Base-by-base conservation (phyloP, 768 basidiomycete species). In the Collybia mongolica region DNA sequence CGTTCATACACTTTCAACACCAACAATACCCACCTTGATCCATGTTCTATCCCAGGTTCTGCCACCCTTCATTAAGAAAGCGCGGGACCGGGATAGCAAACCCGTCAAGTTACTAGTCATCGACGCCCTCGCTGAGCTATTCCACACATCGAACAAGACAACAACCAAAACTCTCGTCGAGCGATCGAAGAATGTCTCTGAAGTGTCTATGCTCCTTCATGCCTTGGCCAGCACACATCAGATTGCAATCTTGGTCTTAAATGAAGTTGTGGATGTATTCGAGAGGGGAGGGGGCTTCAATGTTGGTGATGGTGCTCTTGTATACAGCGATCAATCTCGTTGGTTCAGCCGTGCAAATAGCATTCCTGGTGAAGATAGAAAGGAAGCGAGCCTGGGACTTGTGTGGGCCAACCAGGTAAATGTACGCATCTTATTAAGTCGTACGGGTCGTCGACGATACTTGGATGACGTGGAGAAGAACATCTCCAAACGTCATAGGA, bases 391-490 rank as follows among this genome's bases (percentile, higher is more conserved):
- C 35, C 72, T 98, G 2, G 95, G 95, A 2, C 82, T 97, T 44
- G 85, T 84, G 7, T 98, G 96, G 96, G 89, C 95, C 14, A 98
- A 96, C 65, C 88, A 92, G 60, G 75, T 98, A 49, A 95, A 96
- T 57, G 79, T 77, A 3, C 81, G 96, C 19, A 78, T 98, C 40
- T 85, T 96, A 76, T 77, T 97, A 45, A 81, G 79, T 39, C 80
- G 91, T 24, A 94, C 93, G 0, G 80, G 80, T 8, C 74, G 91
- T 52, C 76, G 86, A 49, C 75, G 82, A 40, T 74, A 83, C 51
- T 62, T 88, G 22, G 67, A 73, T 48, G 72, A 72, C 36, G 54
- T 51, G 20, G 69, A 67, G 39, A 28, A 17, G 20, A 26, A 26
- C 15, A 26, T 18, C 14, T 8, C 48, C 50, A 62, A 72, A 71